Percentiles rank a stretch among this genome's conserved stretches.
Evolutionary conservation across 2,329 filamentous ascomycete species (phyloP).

Genomic region (Aspergillus carbonarius): DNA sequence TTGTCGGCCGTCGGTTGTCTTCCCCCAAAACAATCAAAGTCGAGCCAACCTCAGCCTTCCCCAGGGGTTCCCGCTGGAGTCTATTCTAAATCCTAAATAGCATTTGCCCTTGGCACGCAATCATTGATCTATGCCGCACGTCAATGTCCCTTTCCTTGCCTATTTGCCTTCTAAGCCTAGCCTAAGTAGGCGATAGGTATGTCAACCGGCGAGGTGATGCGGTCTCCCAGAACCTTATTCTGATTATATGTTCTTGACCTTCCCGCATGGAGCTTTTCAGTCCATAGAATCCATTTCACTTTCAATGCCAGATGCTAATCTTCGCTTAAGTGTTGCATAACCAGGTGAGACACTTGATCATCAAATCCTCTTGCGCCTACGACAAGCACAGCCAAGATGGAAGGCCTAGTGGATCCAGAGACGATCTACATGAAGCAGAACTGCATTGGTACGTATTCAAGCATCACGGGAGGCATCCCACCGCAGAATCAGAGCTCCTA

Average conservation of each 20-base stretch:
- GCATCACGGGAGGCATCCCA: not conserved
- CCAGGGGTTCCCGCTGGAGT: not conserved
- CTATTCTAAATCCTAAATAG: constrained; percentile 1
- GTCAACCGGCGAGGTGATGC: not conserved
- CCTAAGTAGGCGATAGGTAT: constrained; percentile 8
- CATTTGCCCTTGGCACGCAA: constrained; percentile 1
- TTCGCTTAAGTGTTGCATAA: not conserved
- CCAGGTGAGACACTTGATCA: not conserved
- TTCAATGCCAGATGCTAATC: constrained; percentile 5
- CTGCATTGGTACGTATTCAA: constrained; percentile 68
- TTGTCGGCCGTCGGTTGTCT: constrained; percentile 13
- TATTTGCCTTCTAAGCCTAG: constrained; percentile 3
- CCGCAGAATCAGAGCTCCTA: constrained; percentile 11
- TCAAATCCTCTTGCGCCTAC: not conserved
- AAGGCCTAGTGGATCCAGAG: constrained; percentile 73
- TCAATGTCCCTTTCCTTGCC: constrained; percentile 9
- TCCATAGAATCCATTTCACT: not conserved
- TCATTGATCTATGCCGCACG: constrained; percentile 3
- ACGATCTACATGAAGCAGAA: constrained; percentile 90
- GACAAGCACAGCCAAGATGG: constrained; percentile 32
- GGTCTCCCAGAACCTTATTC: not conserved
- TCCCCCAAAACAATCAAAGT: constrained; percentile 15
- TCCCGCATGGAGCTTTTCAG: not conserved
- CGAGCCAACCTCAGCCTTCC: constrained; percentile 1
- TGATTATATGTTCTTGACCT: not conserved